A percentile compares a stretch with the other conserved stretches of the same genome.
Conservation (phyloP, 495 filamentous ascomycete genomes). For the Xylaria castorea region DNA sequence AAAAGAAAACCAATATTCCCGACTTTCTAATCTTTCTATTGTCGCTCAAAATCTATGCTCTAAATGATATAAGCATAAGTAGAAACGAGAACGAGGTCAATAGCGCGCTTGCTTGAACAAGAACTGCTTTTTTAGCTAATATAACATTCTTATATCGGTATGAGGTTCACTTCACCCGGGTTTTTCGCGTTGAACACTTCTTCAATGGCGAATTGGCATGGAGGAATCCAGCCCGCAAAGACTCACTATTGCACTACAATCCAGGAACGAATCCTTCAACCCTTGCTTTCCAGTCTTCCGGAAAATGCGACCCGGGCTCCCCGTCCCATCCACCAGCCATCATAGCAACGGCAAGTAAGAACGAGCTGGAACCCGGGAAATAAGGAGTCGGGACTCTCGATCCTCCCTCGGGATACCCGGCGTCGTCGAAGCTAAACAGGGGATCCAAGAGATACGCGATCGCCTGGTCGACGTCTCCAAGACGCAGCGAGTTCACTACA, state of each 20-base stretch:
- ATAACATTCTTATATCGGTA: neutral
- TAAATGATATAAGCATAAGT: neutral
- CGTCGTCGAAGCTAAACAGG: conserved; percentile 57
- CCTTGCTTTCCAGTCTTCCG: conserved; percentile 51
- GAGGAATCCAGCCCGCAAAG: neutral
- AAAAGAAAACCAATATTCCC: neutral
- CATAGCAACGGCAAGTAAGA: conserved; percentile 61
- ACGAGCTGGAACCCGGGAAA: conserved; percentile 56
- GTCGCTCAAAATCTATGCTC: neutral
- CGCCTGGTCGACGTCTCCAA: conserved; percentile 55
- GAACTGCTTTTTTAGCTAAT: no score
- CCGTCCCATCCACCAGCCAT: conserved; percentile 63
- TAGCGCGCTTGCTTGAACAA: neutral
- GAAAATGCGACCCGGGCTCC: conserved; percentile 50
- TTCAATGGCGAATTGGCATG: neutral
- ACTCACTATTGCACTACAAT: conserved; percentile 27
- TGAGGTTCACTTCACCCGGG: neutral
- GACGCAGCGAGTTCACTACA: conserved; percentile 52
- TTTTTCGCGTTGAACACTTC: neutral
- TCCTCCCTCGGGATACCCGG: conserved; percentile 59
- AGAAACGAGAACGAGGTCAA: neutral
- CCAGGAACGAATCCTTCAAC: conserved; percentile 55
- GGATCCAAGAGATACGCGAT: conserved; percentile 56
- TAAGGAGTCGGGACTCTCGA: conserved; percentile 62
- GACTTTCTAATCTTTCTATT: neutral